Evolutionary conservation across 352 stramenopile genomes (phyloP), one percentile per base, ranked within the genome.

Genomic region (Ophiocytium majus): DNA sequence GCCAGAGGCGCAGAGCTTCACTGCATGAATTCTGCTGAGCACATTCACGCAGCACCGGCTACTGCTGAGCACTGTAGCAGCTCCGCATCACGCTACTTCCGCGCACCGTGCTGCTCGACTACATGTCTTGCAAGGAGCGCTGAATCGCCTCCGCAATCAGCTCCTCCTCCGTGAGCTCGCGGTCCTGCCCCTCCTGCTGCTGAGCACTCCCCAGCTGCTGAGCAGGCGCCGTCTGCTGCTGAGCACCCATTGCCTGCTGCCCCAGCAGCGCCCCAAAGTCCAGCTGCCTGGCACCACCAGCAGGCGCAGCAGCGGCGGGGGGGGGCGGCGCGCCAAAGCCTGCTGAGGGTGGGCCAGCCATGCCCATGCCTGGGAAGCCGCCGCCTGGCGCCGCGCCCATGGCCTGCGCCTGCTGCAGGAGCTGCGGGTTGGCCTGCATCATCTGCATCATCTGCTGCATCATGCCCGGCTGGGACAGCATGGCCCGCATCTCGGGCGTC

Each of bases 151-250:
- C 79, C 63, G 83, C 83, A n/a, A 87, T 63, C 31, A 87, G 78
- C 34, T 87, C 83, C 36, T 87, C 83, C 80, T 87, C 83, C 36
- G 83, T 81, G 57, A 81, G 85, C 78, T 87, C 83, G 43, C 66
- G 10, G 9, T 84, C 49, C 1, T 57, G n/a, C n/a, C n/a, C n/a
- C n/a, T n/a, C n/a, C n/a, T n/a, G n/a, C n/a, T n/a, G n/a, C n/a
- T n/a, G n/a, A n/a, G n/a, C n/a, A n/a, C n/a, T n/a, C n/a, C n/a
- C n/a, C n/a, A n/a, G n/a, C n/a, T n/a, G n/a, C n/a, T n/a, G n/a
- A n/a, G n/a, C n/a, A n/a, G n/a, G n/a, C n/a, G n/a, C n/a, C n/a
- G n/a, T n/a, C n/a, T n/a, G n/a, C n/a, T n/a, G n/a, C n/a, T n/a
- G n/a, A n/a, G n/a, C n/a, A n/a, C n/a, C n/a, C n/a, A n/a, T n/a